A percentile compares a stretch with the other conserved stretches of the same genome.
Evolutionary conservation across 352 stramenopile genomes (phyloP).

Genomic region (Elongisporangium undulatum): DNA sequence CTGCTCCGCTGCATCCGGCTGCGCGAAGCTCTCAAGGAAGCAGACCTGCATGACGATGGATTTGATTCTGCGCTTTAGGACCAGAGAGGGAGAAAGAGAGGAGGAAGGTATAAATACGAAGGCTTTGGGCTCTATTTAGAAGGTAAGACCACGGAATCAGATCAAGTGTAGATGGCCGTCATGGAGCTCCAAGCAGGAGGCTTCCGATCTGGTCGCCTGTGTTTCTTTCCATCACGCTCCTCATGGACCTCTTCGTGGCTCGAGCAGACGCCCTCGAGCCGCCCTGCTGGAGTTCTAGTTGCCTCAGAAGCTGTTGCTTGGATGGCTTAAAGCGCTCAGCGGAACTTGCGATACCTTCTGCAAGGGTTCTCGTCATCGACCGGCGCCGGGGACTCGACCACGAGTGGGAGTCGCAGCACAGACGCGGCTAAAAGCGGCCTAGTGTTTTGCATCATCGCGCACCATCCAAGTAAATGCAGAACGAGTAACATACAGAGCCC

Average conservation of each 20-base stretch:
- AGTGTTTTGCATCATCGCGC: background rate
- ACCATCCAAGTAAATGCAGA: background rate
- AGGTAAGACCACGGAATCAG: background rate
- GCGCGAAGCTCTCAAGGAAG: constrained; percentile 27
- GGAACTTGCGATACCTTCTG: background rate
- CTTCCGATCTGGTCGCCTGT: background rate
- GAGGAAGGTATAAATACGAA: background rate
- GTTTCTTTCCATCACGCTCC: background rate
- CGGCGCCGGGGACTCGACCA: background rate
- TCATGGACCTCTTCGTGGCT: background rate
- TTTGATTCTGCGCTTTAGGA: background rate
- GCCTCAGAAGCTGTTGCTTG: background rate
- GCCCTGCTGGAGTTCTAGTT: background rate
- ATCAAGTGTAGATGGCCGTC: background rate
- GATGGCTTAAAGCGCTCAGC: background rate
- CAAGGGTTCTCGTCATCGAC: background rate
- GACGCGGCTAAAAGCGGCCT: background rate
- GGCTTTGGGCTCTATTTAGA: background rate
- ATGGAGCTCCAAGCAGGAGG: background rate
- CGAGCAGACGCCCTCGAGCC: background rate
- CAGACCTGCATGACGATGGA: constrained; percentile 9
- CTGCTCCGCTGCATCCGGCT: constrained; percentile 13
- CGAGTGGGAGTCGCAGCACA: background rate
- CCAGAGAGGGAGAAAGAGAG: background rate
- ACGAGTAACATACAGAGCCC: background rate